Evolutionary conservation across 164 flowering plant genomes (phyloP).

Genomic region (Buxus sempervirens): DNA sequence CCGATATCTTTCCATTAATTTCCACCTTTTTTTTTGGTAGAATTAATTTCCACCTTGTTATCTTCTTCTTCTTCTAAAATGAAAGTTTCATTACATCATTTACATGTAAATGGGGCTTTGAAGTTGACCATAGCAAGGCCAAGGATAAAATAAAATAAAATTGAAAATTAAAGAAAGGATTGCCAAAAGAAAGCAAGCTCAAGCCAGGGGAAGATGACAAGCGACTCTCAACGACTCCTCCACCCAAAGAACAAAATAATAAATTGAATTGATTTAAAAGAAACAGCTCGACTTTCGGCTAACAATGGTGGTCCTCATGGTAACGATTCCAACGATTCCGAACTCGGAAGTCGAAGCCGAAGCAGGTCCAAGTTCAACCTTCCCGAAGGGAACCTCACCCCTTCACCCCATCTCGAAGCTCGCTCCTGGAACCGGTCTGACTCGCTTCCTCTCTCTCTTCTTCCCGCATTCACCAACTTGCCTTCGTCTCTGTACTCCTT

Average conservation of each 20-base stretch:
- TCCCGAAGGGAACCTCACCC: constrained; percentile 36
- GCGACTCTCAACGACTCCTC: not conserved
- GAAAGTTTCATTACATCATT: too few relatives aligned
- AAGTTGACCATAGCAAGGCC: too few relatives aligned
- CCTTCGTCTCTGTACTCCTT: constrained; percentile 18
- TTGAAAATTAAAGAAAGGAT: too few relatives aligned
- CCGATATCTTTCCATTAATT: too few relatives aligned
- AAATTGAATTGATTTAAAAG: not conserved
- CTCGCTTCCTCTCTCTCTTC: constrained; percentile 27
- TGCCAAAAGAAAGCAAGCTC: too few relatives aligned
- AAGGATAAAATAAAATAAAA: too few relatives aligned
- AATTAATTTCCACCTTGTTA: too few relatives aligned
- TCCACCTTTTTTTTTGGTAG: too few relatives aligned
- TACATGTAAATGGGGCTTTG: too few relatives aligned
- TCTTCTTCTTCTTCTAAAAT: too few relatives aligned
- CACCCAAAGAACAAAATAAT: not conserved
- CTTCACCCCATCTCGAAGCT: constrained; percentile 22
- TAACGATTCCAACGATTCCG: not conserved
- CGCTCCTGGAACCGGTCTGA: constrained; percentile 42
- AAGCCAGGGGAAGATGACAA: not conserved
- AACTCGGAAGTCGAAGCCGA: not conserved
- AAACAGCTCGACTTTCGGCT: too few relatives aligned
- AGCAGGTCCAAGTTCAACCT: constrained; percentile 11
- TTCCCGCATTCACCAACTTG: constrained; percentile 13
- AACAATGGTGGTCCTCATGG: not conserved